A percentile compares a stretch with the other conserved stretches of the same genome.
Conservation (phyloP, 202 grass and related monocot species). For the Carex sylvatica region DNA sequence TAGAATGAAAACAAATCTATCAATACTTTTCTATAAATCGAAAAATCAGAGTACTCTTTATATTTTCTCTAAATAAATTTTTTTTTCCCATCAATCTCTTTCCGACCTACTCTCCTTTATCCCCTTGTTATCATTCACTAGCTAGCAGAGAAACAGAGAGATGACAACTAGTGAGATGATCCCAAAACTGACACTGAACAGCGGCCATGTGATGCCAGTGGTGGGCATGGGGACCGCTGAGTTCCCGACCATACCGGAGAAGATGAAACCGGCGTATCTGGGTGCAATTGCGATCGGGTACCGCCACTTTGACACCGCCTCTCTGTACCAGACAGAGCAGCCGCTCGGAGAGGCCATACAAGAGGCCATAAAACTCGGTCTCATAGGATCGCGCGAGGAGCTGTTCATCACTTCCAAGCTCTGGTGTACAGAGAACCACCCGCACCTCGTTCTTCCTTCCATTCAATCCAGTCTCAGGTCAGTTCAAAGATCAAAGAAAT, state of each 20-base stretch:
- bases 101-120: no score
- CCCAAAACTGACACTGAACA: conserved; percentile 44
- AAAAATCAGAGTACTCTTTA: no score
- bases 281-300: conserved; percentile 50
- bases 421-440: conserved; percentile 29
- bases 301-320: conserved; percentile 61
- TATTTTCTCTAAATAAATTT: no score
- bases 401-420: conserved; percentile 70
- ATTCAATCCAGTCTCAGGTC: conserved; percentile 40
- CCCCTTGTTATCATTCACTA: no score
- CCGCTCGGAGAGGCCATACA: conserved; percentile 40
- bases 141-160: background rate
- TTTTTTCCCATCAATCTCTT: no score
- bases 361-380: conserved; percentile 33
- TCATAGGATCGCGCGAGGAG: conserved; percentile 34
- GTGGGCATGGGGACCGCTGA: conserved; percentile 45
- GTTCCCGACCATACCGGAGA: conserved; percentile 8
- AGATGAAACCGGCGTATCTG: conserved; percentile 21
- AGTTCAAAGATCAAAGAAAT: background rate
- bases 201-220: conserved; percentile 40
- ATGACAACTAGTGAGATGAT: background rate
- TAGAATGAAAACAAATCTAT: no score
- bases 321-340: conserved; percentile 40
- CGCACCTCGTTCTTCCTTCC: conserved; percentile 37
- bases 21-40: no score